A percentile compares a stretch with the other conserved stretches of the same genome.
Evolutionary conservation across 1,139 yeast genomes (phyloP).

Genomic region (Candida mesenterica): DNA sequence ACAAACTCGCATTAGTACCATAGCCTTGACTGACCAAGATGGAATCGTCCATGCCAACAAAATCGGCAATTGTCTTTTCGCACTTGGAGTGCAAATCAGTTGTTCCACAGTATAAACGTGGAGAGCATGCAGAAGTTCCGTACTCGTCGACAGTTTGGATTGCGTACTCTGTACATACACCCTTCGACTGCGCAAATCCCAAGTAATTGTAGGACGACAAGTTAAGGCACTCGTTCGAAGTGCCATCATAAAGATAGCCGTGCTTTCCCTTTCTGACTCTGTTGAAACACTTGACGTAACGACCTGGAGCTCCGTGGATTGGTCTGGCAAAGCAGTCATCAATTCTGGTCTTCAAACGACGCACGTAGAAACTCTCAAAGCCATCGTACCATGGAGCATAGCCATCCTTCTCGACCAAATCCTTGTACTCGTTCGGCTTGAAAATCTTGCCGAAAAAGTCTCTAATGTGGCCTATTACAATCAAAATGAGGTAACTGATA

Average conservation of each 20-base stretch:
- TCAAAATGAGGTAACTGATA: conserved; percentile 75
- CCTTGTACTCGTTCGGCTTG: conserved; percentile 60
- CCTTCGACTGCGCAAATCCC: conserved; percentile 95
- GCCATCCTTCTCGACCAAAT: conserved; percentile 78
- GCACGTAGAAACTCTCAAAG: conserved; percentile 88
- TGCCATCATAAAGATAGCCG: conserved; percentile 69
- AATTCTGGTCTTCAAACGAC: conserved; percentile 85
- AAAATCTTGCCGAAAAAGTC: conserved; percentile 83
- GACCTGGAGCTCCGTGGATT: conserved; percentile 95
- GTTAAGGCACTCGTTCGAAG: conserved; percentile 74
- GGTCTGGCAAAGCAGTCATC: conserved; percentile 97
- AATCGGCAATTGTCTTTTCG: conserved; percentile 76
- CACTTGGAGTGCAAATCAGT: conserved; percentile 72
- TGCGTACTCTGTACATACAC: conserved; percentile 84
- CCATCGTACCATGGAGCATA: conserved; percentile 96
- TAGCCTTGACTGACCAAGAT: conserved; percentile 90
- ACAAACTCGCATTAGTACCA: conserved; percentile 92
- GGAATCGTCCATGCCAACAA: conserved; percentile 89
- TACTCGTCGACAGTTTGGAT: conserved; percentile 58
- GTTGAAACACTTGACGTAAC: conserved; percentile 78
- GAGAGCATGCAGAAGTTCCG: conserved; percentile 79
- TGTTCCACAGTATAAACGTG: conserved; percentile 74
- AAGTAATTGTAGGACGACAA: conserved; percentile 89
- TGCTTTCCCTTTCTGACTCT: conserved; percentile 65
- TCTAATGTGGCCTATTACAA: conserved; percentile 83